Evolutionary conservation across 192 early-diverging fungal genomes (phyloP), one percentile per base, ranked within the genome.

Genomic region (Coemansia sp.): DNA sequence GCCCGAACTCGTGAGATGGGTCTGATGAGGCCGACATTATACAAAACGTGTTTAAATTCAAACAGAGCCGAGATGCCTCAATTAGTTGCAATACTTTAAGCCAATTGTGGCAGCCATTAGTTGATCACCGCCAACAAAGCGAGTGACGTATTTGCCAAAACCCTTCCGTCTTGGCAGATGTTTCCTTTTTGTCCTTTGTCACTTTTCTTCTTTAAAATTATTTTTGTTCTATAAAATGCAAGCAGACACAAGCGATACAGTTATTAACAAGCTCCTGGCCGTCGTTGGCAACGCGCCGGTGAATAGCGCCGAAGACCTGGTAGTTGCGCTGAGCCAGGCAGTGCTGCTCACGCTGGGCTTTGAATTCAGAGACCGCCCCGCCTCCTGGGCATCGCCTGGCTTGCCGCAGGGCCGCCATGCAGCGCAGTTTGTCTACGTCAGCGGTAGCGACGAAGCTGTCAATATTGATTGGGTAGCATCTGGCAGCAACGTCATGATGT

Each of bases 1-100:
- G 60, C 29, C 77, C 77, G 48, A 80, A 80, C 27, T 73, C 68
- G 52, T 72, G 72, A 52, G 77, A 80, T 56, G 77, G 77, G 72
- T 80, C 76, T 15, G 67, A 62, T 6, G 51, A 53, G 22, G 56
- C 56, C 53, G 48, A n/a, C 48, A 49, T 49, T 49, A 12, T 45
- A 35, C 32, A 35, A 35, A 35, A 35, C 1, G 32, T 29, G 32
- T 9, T 35, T 35, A 35, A 35, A 35, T 35, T 35, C 32, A 35
- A 35, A 35, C 32, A 35, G 32, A 35, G 32, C 32, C 32, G 6
- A 35, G 32, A 35, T 9, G 32, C 7, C 32, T 35, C 32, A 35
- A 35, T 35, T 35, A 35, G 32, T 35, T 8, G 32, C 32, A 35
- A 35, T 35, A 35, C 6, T 35, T 35, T 35, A 35, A 35, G 7